Conservation (phyloP, 345 rosid genomes). For the Gynandropsis gynandra region DNA sequence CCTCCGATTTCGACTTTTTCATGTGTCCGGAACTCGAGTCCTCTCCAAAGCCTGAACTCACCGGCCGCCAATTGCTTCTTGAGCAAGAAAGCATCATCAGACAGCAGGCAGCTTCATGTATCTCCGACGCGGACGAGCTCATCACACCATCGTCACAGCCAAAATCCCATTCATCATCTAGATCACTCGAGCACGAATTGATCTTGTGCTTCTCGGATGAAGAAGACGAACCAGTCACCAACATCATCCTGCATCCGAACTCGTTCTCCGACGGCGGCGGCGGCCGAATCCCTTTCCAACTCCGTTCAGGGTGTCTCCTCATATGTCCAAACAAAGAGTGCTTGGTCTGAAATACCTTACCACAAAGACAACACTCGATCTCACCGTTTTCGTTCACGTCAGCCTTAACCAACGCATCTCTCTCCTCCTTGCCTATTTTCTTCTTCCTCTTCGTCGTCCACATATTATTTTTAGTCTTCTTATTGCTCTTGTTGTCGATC, state of each 20-base stretch:
- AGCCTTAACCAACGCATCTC: slow-evolving; percentile 20
- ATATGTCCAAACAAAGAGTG: slow-evolving; percentile 72
- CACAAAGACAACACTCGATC: slow-evolving; percentile 33
- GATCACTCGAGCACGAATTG: neutral
- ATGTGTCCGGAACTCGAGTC: neutral
- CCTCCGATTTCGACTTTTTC: slow-evolving; percentile 11
- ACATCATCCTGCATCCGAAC: too few relatives aligned
- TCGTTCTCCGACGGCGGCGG: slow-evolving; percentile 25
- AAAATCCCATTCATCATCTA: neutral
- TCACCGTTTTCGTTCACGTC: slow-evolving; percentile 22
- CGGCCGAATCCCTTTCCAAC: slow-evolving; percentile 53
- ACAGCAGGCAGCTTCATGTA: slow-evolving; percentile 18
- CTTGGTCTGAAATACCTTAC: slow-evolving; percentile 32
- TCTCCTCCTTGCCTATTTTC: slow-evolving; percentile 19
- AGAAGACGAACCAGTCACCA: too few relatives aligned
- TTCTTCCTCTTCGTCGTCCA: slow-evolving; percentile 15
- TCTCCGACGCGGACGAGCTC: slow-evolving; percentile 19
- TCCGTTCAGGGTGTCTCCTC: slow-evolving; percentile 70
- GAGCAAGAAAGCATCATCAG: slow-evolving; percentile 17
- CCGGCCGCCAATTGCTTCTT: neutral
- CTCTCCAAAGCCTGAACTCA: neutral
- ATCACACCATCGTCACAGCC: neutral
- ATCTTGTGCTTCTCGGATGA: neutral
- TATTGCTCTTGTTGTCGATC: slow-evolving; percentile 23
- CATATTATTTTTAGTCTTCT: slow-evolving; percentile 8